A percentile compares a stretch with the other conserved stretches of the same genome.
These are phyloP conservation scores for Camellia japonica DNA, from an alignment of 148 eudicot genomes.

Conservation along the genomic window DNA sequence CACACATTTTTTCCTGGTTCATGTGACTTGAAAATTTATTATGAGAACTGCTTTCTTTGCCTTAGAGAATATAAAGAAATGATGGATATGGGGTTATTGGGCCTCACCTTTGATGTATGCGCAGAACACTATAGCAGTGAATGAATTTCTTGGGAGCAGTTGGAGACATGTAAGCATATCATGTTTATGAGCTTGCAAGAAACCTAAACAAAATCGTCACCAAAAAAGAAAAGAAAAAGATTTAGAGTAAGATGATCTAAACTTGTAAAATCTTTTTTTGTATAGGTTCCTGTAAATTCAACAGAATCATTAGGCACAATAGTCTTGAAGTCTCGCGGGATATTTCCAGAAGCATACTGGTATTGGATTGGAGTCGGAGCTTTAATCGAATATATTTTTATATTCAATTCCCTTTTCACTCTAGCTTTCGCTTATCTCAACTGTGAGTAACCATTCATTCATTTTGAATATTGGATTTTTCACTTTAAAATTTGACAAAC, in stretches of 20 bases:
- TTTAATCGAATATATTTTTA: constrained; percentile 43
- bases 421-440: constrained; percentile 50
- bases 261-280: not conserved
- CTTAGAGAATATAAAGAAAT: constrained; percentile 25
- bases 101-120: constrained; percentile 32
- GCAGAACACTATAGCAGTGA: constrained; percentile 28
- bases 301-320: constrained; percentile 33
- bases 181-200: not conserved
- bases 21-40: not conserved
- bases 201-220: not conserved
- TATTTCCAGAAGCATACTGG: constrained; percentile 52
- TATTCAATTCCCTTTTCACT: constrained; percentile 43
- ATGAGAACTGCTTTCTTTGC: not conserved
- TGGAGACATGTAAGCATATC: constrained; percentile 26
- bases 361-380: constrained; percentile 74
- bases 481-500: not conserved
- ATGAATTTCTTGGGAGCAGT: constrained; percentile 33
- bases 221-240: not conserved
- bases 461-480: not conserved
- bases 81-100: constrained; percentile 46
- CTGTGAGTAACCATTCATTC: constrained; percentile 31
- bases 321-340: constrained; percentile 49
- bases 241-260: not conserved
- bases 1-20: not conserved
- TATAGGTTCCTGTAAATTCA: constrained; percentile 18